These are phyloP conservation scores for Yamadazyma atlantica DNA, from an alignment of 1,139 yeast genomes.

Conservation along the genomic window DNA sequence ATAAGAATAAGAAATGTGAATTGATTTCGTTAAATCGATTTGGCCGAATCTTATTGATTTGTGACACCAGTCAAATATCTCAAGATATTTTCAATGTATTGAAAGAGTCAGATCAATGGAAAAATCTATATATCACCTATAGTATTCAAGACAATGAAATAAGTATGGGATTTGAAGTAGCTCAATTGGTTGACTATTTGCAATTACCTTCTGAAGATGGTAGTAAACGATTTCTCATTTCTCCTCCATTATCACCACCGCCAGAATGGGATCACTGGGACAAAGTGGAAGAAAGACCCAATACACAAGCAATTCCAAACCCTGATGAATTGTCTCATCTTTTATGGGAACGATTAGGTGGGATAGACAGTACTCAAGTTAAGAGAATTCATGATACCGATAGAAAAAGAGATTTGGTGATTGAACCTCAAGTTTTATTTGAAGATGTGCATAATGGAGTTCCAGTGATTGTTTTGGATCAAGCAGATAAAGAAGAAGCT, in stretches of 20 bases:
- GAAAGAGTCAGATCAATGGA: constrained; percentile 18
- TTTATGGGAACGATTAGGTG: constrained; percentile 48
- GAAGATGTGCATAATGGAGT: constrained; percentile 36
- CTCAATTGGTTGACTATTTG: constrained; percentile 26
- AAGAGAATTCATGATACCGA: constrained; percentile 26
- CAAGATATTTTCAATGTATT: constrained; percentile 20
- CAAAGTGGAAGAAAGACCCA: constrained; percentile 45
- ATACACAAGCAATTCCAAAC: constrained; percentile 31
- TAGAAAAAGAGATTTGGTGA: constrained; percentile 16
- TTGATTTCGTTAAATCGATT: constrained; percentile 37
- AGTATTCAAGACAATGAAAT: constrained; percentile 36
- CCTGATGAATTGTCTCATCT: constrained; percentile 43
- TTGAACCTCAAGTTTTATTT: constrained; percentile 38
- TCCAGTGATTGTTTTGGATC: constrained; percentile 40
- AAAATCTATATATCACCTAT: constrained; percentile 22
- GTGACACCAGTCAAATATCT: constrained; percentile 27
- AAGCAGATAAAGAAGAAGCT: constrained; percentile 8
- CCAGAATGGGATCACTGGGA: constrained; percentile 50
- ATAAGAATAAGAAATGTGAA: constrained; percentile 27
- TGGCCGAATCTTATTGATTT: constrained; percentile 35
- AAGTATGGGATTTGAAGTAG: constrained; percentile 11
- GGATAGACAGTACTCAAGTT: constrained; percentile 36
- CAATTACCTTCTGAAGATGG: constrained; percentile 45
- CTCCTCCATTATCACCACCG: constrained; percentile 51
- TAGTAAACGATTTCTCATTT: constrained; percentile 41